phyloP scores from a whole-genome alignment of 129 eudicot species.

The Artemisia tridentata region DNA sequence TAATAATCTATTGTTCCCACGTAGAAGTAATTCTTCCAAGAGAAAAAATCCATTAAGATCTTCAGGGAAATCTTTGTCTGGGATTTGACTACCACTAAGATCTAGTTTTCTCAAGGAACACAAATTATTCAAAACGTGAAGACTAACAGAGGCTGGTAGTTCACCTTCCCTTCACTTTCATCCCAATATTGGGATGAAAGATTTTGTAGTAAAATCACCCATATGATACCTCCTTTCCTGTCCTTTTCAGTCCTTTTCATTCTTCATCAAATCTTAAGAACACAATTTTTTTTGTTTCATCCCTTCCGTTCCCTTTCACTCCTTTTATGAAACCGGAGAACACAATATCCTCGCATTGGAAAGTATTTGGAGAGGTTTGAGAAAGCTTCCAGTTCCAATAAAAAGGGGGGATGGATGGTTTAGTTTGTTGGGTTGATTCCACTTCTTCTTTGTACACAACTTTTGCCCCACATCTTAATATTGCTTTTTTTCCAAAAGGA shows the following conservation, averaged over 20 bases:
- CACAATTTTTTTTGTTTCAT: no score
- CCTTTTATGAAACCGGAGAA: no score
- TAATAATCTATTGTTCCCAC: not conserved
- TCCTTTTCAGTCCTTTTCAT: no score
- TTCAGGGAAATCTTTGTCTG: not conserved
- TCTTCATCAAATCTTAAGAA: no score
- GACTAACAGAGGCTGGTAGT: not conserved
- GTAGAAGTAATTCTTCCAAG: not conserved
- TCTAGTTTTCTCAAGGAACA: not conserved
- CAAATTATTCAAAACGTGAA: not conserved
- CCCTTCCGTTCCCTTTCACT: no score
- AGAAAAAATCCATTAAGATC: not conserved
- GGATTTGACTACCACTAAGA: not conserved
- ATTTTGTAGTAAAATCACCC: no score
- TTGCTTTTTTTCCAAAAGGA: not conserved
- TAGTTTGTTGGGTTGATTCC: not conserved
- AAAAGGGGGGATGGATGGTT: not conserved
- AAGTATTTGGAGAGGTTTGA: not conserved
- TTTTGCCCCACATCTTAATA: constrained; percentile 16
- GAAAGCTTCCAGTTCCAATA: not conserved
- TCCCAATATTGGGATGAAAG: no score
- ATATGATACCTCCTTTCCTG: no score
- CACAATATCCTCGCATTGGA: not conserved
- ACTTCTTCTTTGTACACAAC: constrained; percentile 11
- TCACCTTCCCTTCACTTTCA: no score